A percentile compares a stretch with the other conserved stretches of the same genome.
Conservation (phyloP, 345 rosid species). For the Boechera divaricarpa region DNA sequence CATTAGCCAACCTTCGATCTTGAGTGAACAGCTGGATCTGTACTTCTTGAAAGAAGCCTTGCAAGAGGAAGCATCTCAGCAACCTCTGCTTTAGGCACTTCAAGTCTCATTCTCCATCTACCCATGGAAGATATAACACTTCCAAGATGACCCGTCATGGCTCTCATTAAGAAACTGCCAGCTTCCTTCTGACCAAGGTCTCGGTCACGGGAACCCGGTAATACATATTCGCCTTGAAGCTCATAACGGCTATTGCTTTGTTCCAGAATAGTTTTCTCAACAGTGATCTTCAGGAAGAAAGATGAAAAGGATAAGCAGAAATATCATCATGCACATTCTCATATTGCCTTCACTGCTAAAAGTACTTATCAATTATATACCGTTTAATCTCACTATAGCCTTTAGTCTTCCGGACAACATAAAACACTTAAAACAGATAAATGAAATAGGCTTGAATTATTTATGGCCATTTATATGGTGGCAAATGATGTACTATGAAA, state of each 20-base stretch:
- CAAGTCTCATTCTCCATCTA: slow-evolving; percentile 99
- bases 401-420: slow-evolving; percentile 17
- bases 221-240: slow-evolving; percentile 99
- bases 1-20: slow-evolving; percentile 78
- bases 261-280: slow-evolving; percentile 92
- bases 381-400: slow-evolving; percentile 12
- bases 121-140: slow-evolving; percentile 99
- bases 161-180: slow-evolving; percentile 83
- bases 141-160: slow-evolving; percentile 91
- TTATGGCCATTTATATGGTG: not conserved
- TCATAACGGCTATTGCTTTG: slow-evolving; percentile 91
- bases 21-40: slow-evolving; percentile 95
- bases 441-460: not conserved
- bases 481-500: slow-evolving; percentile 25
- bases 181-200: slow-evolving; percentile 69
- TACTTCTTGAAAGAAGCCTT: slow-evolving; percentile 93
- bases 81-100: slow-evolving; percentile 97
- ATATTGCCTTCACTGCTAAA: slow-evolving; percentile 25
- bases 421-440: slow-evolving; percentile 6
- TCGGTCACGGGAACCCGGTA: slow-evolving; percentile 93
- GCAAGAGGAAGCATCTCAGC: slow-evolving; percentile 99
- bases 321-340: slow-evolving; percentile 34
- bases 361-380: not conserved
- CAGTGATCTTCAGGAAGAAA: slow-evolving; percentile 66
- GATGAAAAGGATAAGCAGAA: slow-evolving; percentile 38